Percentiles rank a stretch among this genome's conserved stretches.
Conservation (phyloP, 2,329 filamentous ascomycete species). For the Ophiostoma perfectum region DNA sequence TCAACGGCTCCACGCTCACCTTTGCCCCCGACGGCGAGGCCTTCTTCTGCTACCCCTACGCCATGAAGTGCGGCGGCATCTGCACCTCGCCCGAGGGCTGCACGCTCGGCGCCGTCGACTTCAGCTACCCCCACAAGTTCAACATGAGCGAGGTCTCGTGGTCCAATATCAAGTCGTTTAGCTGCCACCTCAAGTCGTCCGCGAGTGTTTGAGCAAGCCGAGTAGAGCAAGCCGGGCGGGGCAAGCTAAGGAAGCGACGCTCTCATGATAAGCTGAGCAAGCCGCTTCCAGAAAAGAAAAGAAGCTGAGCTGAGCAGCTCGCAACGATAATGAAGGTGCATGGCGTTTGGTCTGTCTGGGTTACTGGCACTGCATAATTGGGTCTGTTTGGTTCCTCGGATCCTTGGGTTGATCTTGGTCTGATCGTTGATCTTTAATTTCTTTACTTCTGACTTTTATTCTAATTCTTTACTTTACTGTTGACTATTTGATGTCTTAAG, state of each 20-base stretch:
- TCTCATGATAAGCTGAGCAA: no score
- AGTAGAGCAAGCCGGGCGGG: no score
- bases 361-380: background rate
- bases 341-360: background rate
- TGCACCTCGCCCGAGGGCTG: slow-evolving; percentile 50
- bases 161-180: slow-evolving; percentile 39
- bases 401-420: background rate
- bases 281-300: no score
- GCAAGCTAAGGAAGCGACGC: no score
- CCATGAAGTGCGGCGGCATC: slow-evolving; percentile 38
- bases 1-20: slow-evolving; percentile 39
- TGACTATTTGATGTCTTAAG: no score
- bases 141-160: slow-evolving; percentile 43
- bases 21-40: slow-evolving; percentile 48
- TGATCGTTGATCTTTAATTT: no score
- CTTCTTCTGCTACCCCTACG: slow-evolving; percentile 46
- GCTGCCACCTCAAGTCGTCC: slow-evolving; percentile 31
- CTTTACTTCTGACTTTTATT: no score
- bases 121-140: slow-evolving; percentile 42
- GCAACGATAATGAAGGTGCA: background rate
- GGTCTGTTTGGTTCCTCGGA: background rate
- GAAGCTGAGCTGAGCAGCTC: background rate
- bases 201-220: background rate
- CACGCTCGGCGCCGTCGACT: slow-evolving; percentile 46
- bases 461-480: no score